Evolutionary conservation across 768 basidiomycete species (phyloP), one percentile per base, ranked within the genome.

Genomic region (Gyrodon lividus): DNA sequence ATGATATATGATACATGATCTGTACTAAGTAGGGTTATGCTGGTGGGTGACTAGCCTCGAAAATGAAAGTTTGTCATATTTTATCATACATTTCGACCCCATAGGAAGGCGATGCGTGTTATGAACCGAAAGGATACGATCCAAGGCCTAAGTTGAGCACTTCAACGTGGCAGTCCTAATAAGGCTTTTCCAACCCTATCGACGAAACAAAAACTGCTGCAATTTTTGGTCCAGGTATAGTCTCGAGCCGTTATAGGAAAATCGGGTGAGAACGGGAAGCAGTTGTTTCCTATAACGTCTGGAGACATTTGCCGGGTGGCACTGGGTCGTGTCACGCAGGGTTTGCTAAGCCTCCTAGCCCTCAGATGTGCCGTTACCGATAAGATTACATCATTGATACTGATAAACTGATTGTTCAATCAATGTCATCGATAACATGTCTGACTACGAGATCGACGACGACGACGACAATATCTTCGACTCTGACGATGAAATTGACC

Each of bases 201-300:
- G n/a, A n/a, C n/a, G n/a, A n/a, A n/a, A n/a, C n/a, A n/a, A n/a
- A n/a, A n/a, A n/a, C n/a, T n/a, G n/a, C n/a, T n/a, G n/a, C n/a
- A n/a, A n/a, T n/a, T n/a, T n/a, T n/a, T n/a, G n/a, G n/a, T n/a
- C n/a, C n/a, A n/a, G n/a, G n/a, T n/a, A n/a, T 37, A 37, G 35
- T 37, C 35, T 37, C 35, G 35, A 37, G 35, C 12, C 35, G 35
- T 37, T 37, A 37, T 37, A 37, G 35, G 35, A 14, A 35, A 30
- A 31, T 44, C 17, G 19, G 43, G 17, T 19, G 31, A 44, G 33
- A 23, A 23, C 16, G 22, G 44, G 19, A 46, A 46, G 5, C 35
- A 37, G 35, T 34, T 46, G 20, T 23, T 46, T 34, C 33, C 44
- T 46, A 46, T 46, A 46, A 37, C 22, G n/a, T 46, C 45, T 46